Base-by-base conservation (phyloP, 2,329 filamentous ascomycete genomes). In the Hymenoscyphus salicellus region DNA sequence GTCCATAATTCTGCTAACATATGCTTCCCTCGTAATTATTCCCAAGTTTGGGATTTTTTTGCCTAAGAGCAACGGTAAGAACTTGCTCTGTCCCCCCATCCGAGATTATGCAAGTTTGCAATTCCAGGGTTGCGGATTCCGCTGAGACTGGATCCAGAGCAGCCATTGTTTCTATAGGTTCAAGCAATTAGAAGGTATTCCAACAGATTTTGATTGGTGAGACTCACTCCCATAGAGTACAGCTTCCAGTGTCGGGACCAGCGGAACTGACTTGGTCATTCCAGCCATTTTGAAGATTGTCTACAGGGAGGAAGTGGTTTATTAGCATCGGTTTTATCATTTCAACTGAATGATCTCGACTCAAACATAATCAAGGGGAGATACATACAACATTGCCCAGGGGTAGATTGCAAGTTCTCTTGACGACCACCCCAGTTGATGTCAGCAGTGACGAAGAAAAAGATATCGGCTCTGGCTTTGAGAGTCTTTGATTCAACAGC, bases 11-110 rank as follows among this genome's bases (percentile, higher is more conserved):
- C 7, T 33, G 10, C 32, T 8, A 4, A 5, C 32, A 33, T 8
- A 5, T 33, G 7, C 7, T 33, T 33, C 7, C 32, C 32, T 33
- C 32, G 10, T 1, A 8, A 5, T 33, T 8, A 8, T 8, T 8
- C 32, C 32, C 7, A 33, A 33, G 32, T 8, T 8, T 33, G 7
- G 32, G 32, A 33, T 33, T 33, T 1, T 1, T 33, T 8, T 16
- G 30, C 20, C 4, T n/a, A 56, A 30, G 52, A 58, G 55, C 57
- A 61, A n/a, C 43, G 20, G 17, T 61, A 61, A 33, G 58, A 49
- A 38, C 43, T 61, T 2, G 28, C 28, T 17, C 41, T 41, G 28
- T 61, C 58, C 20, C 52, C 52, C 43, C 26, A 61, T 8, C 59
- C 46, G 17, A 30, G 33, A 17, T 36, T 23, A n/a, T 14, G 14